These are phyloP conservation scores for Tetrapisispora taiwanensis DNA, from an alignment of 805 yeast species.

Conservation along the genomic window DNA sequence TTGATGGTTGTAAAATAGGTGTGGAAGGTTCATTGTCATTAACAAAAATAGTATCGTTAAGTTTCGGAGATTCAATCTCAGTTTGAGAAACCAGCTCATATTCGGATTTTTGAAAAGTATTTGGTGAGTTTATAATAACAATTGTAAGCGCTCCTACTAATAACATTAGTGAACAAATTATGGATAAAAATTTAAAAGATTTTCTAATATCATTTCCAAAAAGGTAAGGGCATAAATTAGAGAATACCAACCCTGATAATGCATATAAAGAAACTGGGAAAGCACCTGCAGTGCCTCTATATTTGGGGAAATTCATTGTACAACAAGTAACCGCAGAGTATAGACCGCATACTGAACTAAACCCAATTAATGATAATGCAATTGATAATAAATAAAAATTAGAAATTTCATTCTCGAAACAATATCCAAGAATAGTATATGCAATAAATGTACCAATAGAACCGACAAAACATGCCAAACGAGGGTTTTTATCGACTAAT, in stretches of 20 bases:
- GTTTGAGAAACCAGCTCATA: neutral
- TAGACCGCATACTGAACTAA: slow-evolving; percentile 53
- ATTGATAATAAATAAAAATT: slow-evolving; percentile 36
- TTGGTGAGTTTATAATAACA: neutral
- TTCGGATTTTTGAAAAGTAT: neutral
- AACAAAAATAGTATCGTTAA: neutral
- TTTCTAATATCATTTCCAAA: slow-evolving; percentile 46
- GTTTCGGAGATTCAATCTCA: neutral
- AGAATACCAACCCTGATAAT: slow-evolving; percentile 55
- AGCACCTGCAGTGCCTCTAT: slow-evolving; percentile 62
- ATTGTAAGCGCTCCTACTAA: slow-evolving; percentile 23
- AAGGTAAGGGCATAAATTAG: slow-evolving; percentile 40
- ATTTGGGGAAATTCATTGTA: slow-evolving; percentile 54
- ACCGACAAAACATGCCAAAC: slow-evolving; percentile 43
- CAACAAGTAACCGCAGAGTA: slow-evolving; percentile 45
- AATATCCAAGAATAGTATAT: slow-evolving; percentile 39
- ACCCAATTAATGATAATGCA: slow-evolving; percentile 47
- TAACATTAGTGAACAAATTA: slow-evolving; percentile 35
- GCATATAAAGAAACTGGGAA: slow-evolving; percentile 63
- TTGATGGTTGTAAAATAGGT: slow-evolving; percentile 1
- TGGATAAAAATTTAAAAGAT: slow-evolving; percentile 44
- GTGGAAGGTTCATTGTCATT: neutral
- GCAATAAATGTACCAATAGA: slow-evolving; percentile 45
- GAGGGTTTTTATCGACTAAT: slow-evolving; percentile 49
- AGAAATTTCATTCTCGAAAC: slow-evolving; percentile 34